Evolutionary conservation across 345 rosid species (phyloP).

Genomic region (Populus euphratica): DNA sequence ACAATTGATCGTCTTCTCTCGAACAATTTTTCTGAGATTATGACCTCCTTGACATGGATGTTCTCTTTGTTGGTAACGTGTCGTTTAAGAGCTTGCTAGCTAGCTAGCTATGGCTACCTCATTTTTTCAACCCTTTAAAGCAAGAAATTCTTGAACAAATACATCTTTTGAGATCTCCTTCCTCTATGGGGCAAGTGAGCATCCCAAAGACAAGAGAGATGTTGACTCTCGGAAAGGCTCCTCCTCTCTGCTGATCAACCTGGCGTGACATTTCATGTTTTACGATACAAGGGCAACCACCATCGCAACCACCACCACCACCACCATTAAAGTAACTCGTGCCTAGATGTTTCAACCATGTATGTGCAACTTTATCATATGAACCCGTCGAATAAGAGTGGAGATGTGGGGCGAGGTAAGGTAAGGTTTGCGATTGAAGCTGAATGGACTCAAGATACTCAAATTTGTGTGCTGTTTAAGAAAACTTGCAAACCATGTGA

Average conservation of each 20-base stretch:
- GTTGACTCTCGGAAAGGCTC: not conserved
- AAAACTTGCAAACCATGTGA: constrained; percentile 11
- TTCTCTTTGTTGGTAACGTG: not conserved
- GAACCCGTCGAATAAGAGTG: not conserved
- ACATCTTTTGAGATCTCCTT: too few species aligned
- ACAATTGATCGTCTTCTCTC: not conserved
- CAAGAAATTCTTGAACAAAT: not conserved
- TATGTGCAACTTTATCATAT: too few species aligned
- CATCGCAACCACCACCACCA: not conserved
- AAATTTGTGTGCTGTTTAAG: constrained; percentile 5
- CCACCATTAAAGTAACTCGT: not conserved
- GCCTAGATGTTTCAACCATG: too few species aligned
- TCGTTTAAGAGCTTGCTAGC: not conserved
- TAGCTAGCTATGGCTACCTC: not conserved
- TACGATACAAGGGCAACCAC: not conserved
- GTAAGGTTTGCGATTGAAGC: not conserved
- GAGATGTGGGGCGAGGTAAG: not conserved
- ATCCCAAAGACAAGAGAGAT: too few species aligned
- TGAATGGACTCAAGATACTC: not conserved
- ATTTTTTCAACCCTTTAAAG: not conserved
- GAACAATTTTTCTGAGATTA: not conserved
- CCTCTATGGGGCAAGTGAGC: too few species aligned
- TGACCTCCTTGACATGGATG: not conserved
- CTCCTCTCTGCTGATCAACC: not conserved
- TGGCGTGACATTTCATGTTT: not conserved